Base-by-base conservation (phyloP, 2,329 filamentous ascomycete genomes). In the Rutstroemia sp. region DNA sequence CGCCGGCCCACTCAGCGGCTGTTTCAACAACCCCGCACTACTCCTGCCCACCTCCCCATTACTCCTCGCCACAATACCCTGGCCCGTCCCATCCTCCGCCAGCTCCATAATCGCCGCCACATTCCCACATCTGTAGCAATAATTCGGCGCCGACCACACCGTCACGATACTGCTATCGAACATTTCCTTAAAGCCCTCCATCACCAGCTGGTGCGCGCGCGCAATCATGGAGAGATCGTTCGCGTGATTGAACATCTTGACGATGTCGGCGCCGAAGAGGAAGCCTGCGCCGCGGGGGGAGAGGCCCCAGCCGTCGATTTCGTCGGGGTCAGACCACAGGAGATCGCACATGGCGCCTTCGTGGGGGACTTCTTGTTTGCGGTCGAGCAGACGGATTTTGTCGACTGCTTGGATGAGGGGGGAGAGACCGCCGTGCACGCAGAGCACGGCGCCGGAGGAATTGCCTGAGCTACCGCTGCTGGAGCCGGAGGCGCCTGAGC, bases 121-220 rank as follows among this genome's bases (percentile, higher is more conserved):
- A 67, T 97, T 97, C 54, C 92, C 92, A 68, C 92, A 96, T 39
- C 62, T 62, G 74, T 96, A 96, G 75, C 92, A 96, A 77, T 96
- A 96, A 71, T 96, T 96, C 0, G 92, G 92, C 9, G 92, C 92
- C 0, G 89, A 95, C 92, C 94, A 99, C n/a, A 99, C 94, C 0
- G 94, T 99, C 44, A 97, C 94, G 62, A 99, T 96, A 49, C 86
- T 90, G 14, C 85, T 87, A 69, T 96, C 90, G 68, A 97, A 99
- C 92, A 97, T 97, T 71, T 97, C 94, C 74, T 97, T 97, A 73
- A 96, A 99, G 0, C 94, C 94, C 71, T 99, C 94, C 94, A 97
- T 99, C 62, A 99, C 94, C 21, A 99, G 83, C 72, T 99, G 94
- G 70, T 99, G 94, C 1, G 94, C 94, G 55, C 94, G 84, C 18